Conservation (phyloP, 768 basidiomycete species). For the Candolleomyces efflorescens region DNA sequence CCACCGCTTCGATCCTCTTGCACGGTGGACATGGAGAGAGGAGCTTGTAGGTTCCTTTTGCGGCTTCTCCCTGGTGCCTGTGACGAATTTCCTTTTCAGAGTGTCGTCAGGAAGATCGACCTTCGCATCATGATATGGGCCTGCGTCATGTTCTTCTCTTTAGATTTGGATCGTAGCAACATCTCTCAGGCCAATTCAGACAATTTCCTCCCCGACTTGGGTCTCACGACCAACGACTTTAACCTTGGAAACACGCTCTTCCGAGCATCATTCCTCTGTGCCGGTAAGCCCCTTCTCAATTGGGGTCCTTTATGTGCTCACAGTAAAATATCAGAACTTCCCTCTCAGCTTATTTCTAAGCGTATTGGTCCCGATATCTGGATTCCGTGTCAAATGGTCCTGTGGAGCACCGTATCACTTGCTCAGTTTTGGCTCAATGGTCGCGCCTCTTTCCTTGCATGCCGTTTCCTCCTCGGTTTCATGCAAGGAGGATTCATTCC, state of each 20-base stretch:
- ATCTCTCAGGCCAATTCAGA: constrained; percentile 66
- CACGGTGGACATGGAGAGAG: constrained; percentile 71
- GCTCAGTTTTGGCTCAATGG: constrained; percentile 58
- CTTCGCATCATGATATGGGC: constrained; percentile 57
- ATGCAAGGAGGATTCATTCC: constrained; percentile 65
- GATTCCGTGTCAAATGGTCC: constrained; percentile 57
- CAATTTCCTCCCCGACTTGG: constrained; percentile 60
- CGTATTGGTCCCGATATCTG: constrained; percentile 64
- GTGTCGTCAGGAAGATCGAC: constrained; percentile 57
- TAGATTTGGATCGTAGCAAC: constrained; percentile 58
- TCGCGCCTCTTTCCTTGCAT: constrained; percentile 48
- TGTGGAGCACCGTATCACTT: constrained; percentile 55
- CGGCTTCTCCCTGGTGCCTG: background rate
- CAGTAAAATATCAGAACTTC: constrained; percentile 38
- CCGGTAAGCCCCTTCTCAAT: constrained; percentile 22
- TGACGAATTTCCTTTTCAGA: constrained; percentile 21
- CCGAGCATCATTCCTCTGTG: constrained; percentile 41
- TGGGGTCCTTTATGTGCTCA: background rate
- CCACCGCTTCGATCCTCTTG: constrained; percentile 59
- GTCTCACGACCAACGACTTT: constrained; percentile 59
- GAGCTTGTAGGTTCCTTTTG: constrained; percentile 40
- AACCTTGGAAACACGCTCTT: constrained; percentile 62
- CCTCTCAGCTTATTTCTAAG: constrained; percentile 66
- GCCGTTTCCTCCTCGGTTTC: constrained; percentile 52
- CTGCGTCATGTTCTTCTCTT: constrained; percentile 57